phyloP scores from a whole-genome alignment of 208 protist genomes.

The Trichomonas vaginalis region DNA sequence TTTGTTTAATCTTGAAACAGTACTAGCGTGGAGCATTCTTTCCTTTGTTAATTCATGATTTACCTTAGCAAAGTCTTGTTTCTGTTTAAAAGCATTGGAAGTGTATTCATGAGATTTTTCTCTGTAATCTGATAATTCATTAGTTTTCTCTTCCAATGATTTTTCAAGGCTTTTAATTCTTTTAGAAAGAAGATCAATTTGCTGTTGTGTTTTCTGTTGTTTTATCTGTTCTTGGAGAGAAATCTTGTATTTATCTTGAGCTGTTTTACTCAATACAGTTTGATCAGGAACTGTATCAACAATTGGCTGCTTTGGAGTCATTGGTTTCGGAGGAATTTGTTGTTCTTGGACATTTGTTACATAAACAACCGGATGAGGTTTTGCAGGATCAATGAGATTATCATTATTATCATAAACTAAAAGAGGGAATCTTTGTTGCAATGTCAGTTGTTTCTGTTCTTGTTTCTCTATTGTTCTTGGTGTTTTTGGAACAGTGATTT shows the following conservation, averaged over 20 bases:
- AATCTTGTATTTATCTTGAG: background rate
- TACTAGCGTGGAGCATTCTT: background rate
- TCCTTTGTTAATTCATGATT: background rate
- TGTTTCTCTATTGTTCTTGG: background rate
- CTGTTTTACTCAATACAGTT: background rate
- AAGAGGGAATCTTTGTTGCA: background rate
- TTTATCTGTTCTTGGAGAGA: background rate
- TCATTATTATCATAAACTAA: background rate
- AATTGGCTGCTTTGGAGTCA: background rate
- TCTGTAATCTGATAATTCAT: background rate
- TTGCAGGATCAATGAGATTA: background rate
- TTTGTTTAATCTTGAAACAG: background rate
- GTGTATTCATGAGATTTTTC: background rate
- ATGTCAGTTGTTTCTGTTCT: background rate
- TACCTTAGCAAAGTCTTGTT: background rate
- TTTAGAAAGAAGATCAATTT: background rate
- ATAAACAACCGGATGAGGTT: background rate
- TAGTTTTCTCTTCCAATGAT: background rate
- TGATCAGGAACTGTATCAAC: background rate
- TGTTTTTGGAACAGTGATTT: background rate
- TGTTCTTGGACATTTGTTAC: background rate
- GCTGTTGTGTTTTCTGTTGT: background rate
- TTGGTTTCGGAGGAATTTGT: background rate
- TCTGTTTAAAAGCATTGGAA: background rate
- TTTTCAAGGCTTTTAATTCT: background rate